phyloP scores from a whole-genome alignment of 176 grass and related monocot species.

The Musa itinerans region DNA sequence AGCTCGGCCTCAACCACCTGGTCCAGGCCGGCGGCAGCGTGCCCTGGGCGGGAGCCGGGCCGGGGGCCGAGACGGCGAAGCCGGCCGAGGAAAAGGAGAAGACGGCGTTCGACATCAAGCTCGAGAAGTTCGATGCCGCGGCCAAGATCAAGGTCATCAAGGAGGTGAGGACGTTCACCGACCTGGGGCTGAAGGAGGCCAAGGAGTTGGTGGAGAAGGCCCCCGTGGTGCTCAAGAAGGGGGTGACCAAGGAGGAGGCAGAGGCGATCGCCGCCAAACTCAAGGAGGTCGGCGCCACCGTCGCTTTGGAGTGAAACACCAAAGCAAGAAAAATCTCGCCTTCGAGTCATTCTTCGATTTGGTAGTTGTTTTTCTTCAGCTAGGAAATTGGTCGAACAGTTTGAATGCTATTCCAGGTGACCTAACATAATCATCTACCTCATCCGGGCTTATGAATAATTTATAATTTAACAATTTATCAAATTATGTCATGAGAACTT shows the following conservation, averaged over 20 bases:
- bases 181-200: conserved; percentile 86
- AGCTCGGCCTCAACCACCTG: conserved; percentile 50
- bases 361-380: background rate
- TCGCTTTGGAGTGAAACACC: conserved; percentile 57
- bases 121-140: conserved; percentile 90
- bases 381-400: background rate
- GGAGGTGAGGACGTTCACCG: conserved; percentile 84
- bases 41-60: conserved; percentile 9
- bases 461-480: too few relatives aligned
- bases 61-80: conserved; percentile 5
- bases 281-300: conserved; percentile 71
- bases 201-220: conserved; percentile 96
- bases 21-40: conserved; percentile 23
- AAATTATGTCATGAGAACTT: too few relatives aligned
- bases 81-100: conserved; percentile 38
- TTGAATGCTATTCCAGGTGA: background rate
- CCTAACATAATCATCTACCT: too few relatives aligned
- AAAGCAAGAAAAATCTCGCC: conserved; percentile 22
- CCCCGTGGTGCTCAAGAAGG: conserved; percentile 71
- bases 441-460: too few relatives aligned
- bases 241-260: conserved; percentile 83
- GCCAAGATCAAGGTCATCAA: conserved; percentile 99
- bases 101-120: conserved; percentile 74
- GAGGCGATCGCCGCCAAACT: conserved; percentile 82
- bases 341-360: background rate